Conservation (phyloP, 2,329 filamentous ascomycete species). For the Beauveria rudraprayagi region DNA sequence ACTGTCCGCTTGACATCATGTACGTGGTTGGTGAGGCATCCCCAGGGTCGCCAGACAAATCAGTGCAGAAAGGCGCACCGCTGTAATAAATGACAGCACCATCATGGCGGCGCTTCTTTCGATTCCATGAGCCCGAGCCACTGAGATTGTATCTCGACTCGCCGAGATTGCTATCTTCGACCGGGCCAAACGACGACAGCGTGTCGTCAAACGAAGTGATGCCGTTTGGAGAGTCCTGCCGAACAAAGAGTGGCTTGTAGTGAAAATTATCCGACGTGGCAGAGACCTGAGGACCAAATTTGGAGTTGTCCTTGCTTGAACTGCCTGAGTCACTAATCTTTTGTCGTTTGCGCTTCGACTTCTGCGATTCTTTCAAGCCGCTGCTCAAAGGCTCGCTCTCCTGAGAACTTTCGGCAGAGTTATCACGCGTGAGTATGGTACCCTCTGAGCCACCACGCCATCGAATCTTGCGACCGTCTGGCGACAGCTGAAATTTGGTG, state of each 20-base stretch:
- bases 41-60: constrained; percentile 61
- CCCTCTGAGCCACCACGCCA: constrained; percentile 65
- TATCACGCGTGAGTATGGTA: constrained; percentile 59
- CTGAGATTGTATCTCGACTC: constrained; percentile 40
- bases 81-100: constrained; percentile 81
- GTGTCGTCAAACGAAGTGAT: constrained; percentile 42
- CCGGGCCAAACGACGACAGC: constrained; percentile 37
- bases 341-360: constrained; percentile 36
- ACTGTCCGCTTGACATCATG: constrained; percentile 37
- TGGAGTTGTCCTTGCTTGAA: constrained; percentile 31
- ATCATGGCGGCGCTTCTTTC: constrained; percentile 49
- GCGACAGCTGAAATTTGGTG: constrained; percentile 67
- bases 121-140: constrained; percentile 39
- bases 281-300: constrained; percentile 30
- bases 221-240: constrained; percentile 38
- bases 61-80: constrained; percentile 71
- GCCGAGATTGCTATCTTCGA: constrained; percentile 41
- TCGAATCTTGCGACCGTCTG: constrained; percentile 68
- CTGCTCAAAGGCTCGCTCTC: constrained; percentile 37
- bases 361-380: constrained; percentile 37
- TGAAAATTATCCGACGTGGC: constrained; percentile 45
- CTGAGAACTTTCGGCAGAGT: constrained; percentile 41
- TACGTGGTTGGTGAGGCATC: constrained; percentile 40
- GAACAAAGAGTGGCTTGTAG: constrained; percentile 56
- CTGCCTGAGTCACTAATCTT: constrained; percentile 32